Conservation (phyloP, 2,329 filamentous ascomycete genomes). For the Coleophoma eucalyptorum region DNA sequence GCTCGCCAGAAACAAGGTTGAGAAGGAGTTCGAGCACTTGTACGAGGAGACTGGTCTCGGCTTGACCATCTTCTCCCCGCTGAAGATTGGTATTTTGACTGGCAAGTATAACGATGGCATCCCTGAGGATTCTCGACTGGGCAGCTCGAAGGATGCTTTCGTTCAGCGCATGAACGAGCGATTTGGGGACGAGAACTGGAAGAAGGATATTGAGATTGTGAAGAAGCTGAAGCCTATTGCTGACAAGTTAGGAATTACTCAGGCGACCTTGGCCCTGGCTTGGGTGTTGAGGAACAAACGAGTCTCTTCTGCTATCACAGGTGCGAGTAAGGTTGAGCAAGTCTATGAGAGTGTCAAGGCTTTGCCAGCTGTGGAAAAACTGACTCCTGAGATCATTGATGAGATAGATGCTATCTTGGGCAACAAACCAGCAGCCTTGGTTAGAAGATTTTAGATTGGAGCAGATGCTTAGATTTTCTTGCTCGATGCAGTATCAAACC, state of each 20-base stretch:
- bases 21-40: constrained; percentile 56
- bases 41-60: constrained; percentile 58
- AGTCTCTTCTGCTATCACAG: constrained; percentile 58
- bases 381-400: constrained; percentile 54
- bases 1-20: constrained; percentile 57
- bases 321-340: constrained; percentile 54
- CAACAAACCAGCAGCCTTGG: constrained; percentile 48
- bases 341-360: constrained; percentile 57
- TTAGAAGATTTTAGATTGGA: constrained; percentile 15
- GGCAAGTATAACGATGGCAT: constrained; percentile 66
- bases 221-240: constrained; percentile 59
- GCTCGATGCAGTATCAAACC: too few relatives aligned
- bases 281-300: constrained; percentile 62
- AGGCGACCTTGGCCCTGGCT: constrained; percentile 49
- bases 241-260: constrained; percentile 54
- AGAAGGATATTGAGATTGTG: constrained; percentile 54
- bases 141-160: constrained; percentile 47
- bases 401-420: constrained; percentile 56
- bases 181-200: constrained; percentile 46
- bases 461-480: neutral
- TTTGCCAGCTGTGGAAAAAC: constrained; percentile 45
- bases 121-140: constrained; percentile 54
- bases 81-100: constrained; percentile 57
- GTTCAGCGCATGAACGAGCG: constrained; percentile 37
- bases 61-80: constrained; percentile 59